Evolutionary conservation across 2,329 filamentous ascomycete species (phyloP), one percentile per base, ranked within the genome.

Genomic region (Fusarium euwallaceae): DNA sequence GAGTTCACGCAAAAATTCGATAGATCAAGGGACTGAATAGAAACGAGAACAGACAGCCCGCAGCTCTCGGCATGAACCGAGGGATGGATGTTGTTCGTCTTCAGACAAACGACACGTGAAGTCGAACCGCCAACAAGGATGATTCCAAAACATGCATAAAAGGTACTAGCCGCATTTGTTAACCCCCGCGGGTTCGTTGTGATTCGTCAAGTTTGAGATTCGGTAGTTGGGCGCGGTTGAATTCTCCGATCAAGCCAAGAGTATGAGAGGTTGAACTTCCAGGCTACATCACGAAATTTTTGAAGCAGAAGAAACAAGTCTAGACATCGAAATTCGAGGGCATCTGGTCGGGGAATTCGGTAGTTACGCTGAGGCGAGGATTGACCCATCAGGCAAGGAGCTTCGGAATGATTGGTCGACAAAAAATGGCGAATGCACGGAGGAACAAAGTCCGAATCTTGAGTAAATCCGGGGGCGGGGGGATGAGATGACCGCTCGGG

Each of bases 401-500:
- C 34, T 34, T 24, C 16, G 24, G 12, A 16, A 32, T 75, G 72
- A 77, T 78, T 78, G 71, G 76, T 24, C 55, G 39, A 34, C 10
- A 17, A 43, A 64, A 24, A 39, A 53, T 29, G 48, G 55, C 62
- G 60, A 55, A 69, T 68, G 43, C 59, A 67, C 64, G 56, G 63
- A 29, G 64, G 69, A 62, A 48, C 64, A 71, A 78, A 78, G 43
- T 76, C 76, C 71, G 76, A 77, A 43, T 53, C 56, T 59, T 64
- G 32, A 62, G 70, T 78, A 78, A 78, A 70, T 76, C 73, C 73
- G 75, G 75, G 55, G 69, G 76, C 67, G 74, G 72, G 69, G 24
- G 60, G 24, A 34, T 27, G 48, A 61, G 29, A 34, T 37, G 62
- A 39, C 34, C 22, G 62, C 34, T 63, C 27, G 51, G 67, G 62